phyloP scores from a whole-genome alignment of 108 stramenopile genomes.

The Poteriospumella lacustris region DNA sequence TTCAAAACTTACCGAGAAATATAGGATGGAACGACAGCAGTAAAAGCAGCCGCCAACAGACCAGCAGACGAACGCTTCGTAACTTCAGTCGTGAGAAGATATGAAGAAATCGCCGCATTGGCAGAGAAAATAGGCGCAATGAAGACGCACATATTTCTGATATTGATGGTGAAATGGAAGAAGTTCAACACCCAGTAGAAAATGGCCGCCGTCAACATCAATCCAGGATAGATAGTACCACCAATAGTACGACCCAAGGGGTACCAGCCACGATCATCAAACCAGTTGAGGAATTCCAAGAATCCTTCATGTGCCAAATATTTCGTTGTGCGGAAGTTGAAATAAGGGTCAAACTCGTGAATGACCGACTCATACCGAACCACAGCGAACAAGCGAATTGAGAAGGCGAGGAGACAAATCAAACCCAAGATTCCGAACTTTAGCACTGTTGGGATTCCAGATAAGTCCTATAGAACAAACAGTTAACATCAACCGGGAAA shows the following conservation, averaged over 20 bases:
- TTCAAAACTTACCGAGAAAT: constrained; percentile 45
- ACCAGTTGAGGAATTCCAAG: constrained; percentile 72
- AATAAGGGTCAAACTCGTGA: constrained; percentile 83
- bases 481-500: background rate
- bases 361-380: constrained; percentile 82
- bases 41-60: constrained; percentile 76
- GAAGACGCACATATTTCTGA: constrained; percentile 57
- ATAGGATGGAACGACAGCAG: constrained; percentile 87
- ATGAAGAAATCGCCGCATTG: constrained; percentile 46
- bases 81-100: constrained; percentile 51
- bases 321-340: constrained; percentile 81
- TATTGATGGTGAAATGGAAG: constrained; percentile 51
- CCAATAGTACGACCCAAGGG: constrained; percentile 94
- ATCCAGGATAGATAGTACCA: constrained; percentile 94
- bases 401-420: constrained; percentile 52
- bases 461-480: constrained; percentile 31
- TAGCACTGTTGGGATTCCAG: constrained; percentile 42
- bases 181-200: constrained; percentile 57
- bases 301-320: constrained; percentile 57
- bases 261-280: constrained; percentile 88
- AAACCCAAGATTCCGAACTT: constrained; percentile 49
- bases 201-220: constrained; percentile 87
- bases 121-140: constrained; percentile 49
- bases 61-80: constrained; percentile 42
- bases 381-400: constrained; percentile 54